Base-by-base conservation (phyloP, 805 yeast species). In the Vanderwaltozyma tropicalis region DNA sequence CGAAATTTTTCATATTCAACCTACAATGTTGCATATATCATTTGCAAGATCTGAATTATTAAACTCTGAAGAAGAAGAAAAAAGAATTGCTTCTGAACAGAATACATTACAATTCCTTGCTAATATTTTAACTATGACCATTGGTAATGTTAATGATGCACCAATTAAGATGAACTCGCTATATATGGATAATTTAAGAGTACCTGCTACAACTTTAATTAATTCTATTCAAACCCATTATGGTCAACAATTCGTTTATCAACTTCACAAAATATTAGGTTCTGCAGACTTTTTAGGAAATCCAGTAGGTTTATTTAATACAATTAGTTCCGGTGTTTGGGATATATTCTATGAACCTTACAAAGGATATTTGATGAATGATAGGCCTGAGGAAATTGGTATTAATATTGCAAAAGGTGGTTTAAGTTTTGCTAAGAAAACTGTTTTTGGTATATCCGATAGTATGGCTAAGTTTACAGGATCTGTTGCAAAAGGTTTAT, bases 311-410 rank as follows among this genome's bases (percentile, higher is more conserved):
- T 65, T 92, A 43, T 92, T 92, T 66, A 92, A 85, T 57, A 88
- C 87, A 48, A 67, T 92, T 40, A 79, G 95, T 40, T 86, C 96
- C 0, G 99, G 99, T 37, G 92, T 92, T 10, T 73, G 87, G 74
- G 99, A 92, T 59, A 81, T 92, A 15, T 92, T 92, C 58, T 92
- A 92, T 55, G 97, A 89, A 55, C 99, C 99, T 3, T 92, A 89
- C 52, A 92, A 87, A 55, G 99, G 99, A 0, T 84, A 85, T 49
- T 76, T 89, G 34, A 75, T 92, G 74, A 89, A 82, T 44, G 98
- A 92, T 58, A 67, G 96, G 28, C 98, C 98, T 1, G 95, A 85
- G 53, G 99, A 94, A 49, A 65, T 92, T 28, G 97, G 98, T 29
- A 83, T 92, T 41, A 94, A 95, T 3, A 60, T 92, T 31, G 98